Evolutionary conservation across 108 stramenopile species (phyloP).

Genomic region (Stephanodiscus triporus): DNA sequence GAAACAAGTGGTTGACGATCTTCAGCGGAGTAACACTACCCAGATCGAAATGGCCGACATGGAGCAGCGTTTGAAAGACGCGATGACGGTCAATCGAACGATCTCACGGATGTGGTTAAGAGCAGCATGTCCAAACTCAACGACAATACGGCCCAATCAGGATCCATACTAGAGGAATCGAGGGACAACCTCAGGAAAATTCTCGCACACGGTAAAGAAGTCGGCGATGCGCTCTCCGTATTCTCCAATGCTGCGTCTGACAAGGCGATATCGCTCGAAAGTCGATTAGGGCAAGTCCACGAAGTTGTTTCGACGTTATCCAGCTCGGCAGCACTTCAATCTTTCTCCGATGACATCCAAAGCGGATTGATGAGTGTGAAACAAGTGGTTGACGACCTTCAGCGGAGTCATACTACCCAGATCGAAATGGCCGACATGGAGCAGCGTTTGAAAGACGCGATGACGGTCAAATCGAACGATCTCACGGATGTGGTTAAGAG

Average conservation of each 20-base stretch:
- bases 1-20: too few species aligned
- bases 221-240: slow-evolving; percentile 4
- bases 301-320: slow-evolving; percentile 9
- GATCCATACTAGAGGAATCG: slow-evolving; percentile 14
- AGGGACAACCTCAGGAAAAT: slow-evolving; percentile 8
- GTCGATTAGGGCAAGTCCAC: slow-evolving; percentile 11
- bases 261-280: slow-evolving; percentile 6
- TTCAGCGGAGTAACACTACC: too few species aligned
- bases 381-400: too few species aligned
- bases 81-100: background rate
- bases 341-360: slow-evolving; percentile 12
- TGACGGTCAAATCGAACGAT: too few species aligned
- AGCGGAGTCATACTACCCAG: too few species aligned
- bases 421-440: too few species aligned
- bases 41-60: too few species aligned
- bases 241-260: background rate
- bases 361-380: too few species aligned
- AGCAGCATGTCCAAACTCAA: slow-evolving; percentile 10
- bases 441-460: too few species aligned
- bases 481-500: too few species aligned
- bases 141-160: background rate
- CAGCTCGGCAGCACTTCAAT: slow-evolving; percentile 2
- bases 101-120: slow-evolving; percentile 6
- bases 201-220: slow-evolving; percentile 5
- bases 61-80: slow-evolving; percentile 6